Evolutionary conservation across 129 eudicot species (phyloP).

Genomic region (Heracleum sosnowskyi): DNA sequence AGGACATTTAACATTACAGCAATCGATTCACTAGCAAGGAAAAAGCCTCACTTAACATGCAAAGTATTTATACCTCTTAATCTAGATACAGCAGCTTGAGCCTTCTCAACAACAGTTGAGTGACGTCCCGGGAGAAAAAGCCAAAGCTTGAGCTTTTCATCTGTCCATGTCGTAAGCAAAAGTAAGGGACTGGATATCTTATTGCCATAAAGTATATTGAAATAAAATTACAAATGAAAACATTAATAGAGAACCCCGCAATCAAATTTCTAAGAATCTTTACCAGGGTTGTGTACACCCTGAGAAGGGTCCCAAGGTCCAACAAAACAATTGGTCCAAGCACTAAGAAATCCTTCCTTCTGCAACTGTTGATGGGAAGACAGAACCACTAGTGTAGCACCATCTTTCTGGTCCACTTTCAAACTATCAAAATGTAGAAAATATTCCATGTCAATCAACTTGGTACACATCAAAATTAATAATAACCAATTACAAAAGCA

Average conservation of each 20-base stretch:
- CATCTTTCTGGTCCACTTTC: conserved; percentile 59
- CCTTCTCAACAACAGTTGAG: conserved; percentile 56
- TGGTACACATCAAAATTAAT: not conserved
- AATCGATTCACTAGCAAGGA: not conserved
- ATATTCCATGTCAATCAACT: not conserved
- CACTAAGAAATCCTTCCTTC: conserved; percentile 83
- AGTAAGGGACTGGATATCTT: not conserved
- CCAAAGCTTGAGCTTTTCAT: conserved; percentile 98
- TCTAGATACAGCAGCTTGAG: conserved; percentile 65
- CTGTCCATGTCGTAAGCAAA: conserved; percentile 26
- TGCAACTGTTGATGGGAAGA: conserved; percentile 84
- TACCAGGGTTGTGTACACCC: conserved; percentile 96
- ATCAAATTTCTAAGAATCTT: conserved; percentile 10
- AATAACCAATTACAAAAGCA: conserved; percentile 1
- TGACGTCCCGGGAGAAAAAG: conserved; percentile 91
- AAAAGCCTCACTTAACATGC: not conserved
- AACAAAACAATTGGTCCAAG: conserved; percentile 92
- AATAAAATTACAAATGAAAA: not conserved
- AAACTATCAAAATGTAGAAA: conserved; percentile 30
- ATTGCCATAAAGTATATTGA: not conserved
- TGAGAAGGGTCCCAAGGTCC: conserved; percentile 99
- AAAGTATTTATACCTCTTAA: conserved; percentile 55
- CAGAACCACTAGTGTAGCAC: conserved; percentile 56
- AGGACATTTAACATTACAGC: not conserved
- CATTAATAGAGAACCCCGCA: not conserved